Conservation (phyloP, 2,329 filamentous ascomycete genomes). For the Orbilia javanica region DNA sequence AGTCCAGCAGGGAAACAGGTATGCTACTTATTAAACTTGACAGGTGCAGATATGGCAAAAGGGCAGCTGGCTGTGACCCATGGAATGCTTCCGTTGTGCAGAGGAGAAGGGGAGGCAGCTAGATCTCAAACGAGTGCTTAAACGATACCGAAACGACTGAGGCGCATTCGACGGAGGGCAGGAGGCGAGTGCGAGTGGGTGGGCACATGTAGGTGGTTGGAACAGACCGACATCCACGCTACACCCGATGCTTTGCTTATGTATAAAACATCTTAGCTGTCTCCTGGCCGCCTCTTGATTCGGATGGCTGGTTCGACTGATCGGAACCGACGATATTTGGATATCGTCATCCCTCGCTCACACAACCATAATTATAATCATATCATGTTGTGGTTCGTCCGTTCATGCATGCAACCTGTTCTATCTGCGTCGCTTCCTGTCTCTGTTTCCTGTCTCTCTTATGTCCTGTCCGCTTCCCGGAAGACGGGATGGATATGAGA, state of each 20-base stretch:
- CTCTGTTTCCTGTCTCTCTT: background rate
- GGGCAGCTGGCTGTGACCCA: slow-evolving; percentile 27
- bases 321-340: background rate
- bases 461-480: slow-evolving; percentile 22
- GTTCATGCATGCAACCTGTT: slow-evolving; percentile 1
- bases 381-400: slow-evolving; percentile 10
- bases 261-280: slow-evolving; percentile 46
- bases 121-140: slow-evolving; percentile 57
- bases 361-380: background rate
- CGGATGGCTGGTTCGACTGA: background rate
- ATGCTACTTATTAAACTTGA: slow-evolving; percentile 42
- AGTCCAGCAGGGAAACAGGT: slow-evolving; percentile 14
- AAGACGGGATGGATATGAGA: slow-evolving; percentile 24
- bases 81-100: slow-evolving; percentile 41
- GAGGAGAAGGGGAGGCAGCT: slow-evolving; percentile 43
- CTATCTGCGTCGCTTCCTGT: slow-evolving; percentile 34
- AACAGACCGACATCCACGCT: background rate
- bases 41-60: slow-evolving; percentile 32
- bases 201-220: background rate
- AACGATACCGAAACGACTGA: slow-evolving; percentile 55
- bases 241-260: too few species aligned
- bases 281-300: background rate
- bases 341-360: slow-evolving; percentile 47
- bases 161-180: slow-evolving; percentile 47
- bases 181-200: slow-evolving; percentile 25